phyloP scores from a whole-genome alignment of 1,284 basidiomycete genomes.

The Irpex lacteus region DNA sequence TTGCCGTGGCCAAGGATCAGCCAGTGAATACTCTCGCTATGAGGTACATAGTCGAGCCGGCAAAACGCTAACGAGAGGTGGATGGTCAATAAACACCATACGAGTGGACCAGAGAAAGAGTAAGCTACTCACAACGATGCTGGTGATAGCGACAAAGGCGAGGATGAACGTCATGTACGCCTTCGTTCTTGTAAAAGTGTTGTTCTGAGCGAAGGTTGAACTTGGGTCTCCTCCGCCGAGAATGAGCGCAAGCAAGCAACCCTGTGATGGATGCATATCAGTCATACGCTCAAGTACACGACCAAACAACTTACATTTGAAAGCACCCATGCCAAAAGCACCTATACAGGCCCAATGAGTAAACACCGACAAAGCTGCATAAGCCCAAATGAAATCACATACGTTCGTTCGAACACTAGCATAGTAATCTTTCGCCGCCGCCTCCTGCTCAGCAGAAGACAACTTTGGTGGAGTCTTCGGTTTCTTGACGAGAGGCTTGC shows the following conservation, averaged over 20 bases:
- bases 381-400: constrained; percentile 20
- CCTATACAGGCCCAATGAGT: constrained; percentile 32
- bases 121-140: constrained; percentile 47
- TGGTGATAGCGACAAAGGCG: constrained; percentile 75
- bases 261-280: constrained; percentile 39
- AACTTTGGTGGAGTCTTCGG: constrained; percentile 14
- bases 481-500: constrained; percentile 42
- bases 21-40: constrained; percentile 61
- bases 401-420: constrained; percentile 92
- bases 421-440: constrained; percentile 84
- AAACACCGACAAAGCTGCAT: neutral
- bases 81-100: neutral
- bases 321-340: constrained; percentile 81
- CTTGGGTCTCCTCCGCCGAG: constrained; percentile 64
- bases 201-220: constrained; percentile 58
- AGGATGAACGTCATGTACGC: constrained; percentile 81
- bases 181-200: constrained; percentile 57
- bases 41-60: constrained; percentile 64
- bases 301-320: constrained; percentile 63
- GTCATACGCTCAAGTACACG: neutral
- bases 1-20: constrained; percentile 27
- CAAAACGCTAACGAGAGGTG: constrained; percentile 43
- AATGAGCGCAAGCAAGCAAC: constrained; percentile 71
- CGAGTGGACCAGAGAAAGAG: neutral
- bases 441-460: constrained; percentile 43